A percentile compares a stretch with the other conserved stretches of the same genome.
Evolutionary conservation across 306 rosid genomes (phyloP).

Genomic region (Cicer arietinum): DNA sequence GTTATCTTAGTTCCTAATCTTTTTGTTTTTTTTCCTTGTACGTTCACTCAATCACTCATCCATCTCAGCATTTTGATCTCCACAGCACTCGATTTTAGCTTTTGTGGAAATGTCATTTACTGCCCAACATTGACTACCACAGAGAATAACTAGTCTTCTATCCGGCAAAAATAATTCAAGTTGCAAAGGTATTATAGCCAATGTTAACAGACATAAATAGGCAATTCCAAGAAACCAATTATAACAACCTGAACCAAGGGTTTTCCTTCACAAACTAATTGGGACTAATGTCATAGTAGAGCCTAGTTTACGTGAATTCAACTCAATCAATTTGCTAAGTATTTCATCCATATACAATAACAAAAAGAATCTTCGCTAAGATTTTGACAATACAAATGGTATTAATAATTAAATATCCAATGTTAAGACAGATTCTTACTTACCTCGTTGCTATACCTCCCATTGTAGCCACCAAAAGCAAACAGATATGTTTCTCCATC

Average conservation of each 20-base stretch:
- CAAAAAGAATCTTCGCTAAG: background rate
- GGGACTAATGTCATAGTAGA: conserved; percentile 6
- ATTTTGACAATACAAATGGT: conserved; percentile 14
- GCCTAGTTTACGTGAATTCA: conserved; percentile 13
- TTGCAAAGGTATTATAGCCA: conserved; percentile 6
- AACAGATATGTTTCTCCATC: conserved; percentile 80
- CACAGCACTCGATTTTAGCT: background rate
- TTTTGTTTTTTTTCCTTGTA: background rate
- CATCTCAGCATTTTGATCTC: conserved; percentile 4
- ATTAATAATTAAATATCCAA: background rate
- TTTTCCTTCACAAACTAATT: conserved; percentile 24
- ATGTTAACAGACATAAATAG: background rate
- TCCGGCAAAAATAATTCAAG: background rate
- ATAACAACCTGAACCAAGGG: background rate
- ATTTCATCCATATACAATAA: background rate
- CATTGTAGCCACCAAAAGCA: conserved; percentile 97
- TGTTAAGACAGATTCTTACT: conserved; percentile 1
- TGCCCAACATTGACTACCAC: conserved; percentile 20
- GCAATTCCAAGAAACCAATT: conserved; percentile 9
- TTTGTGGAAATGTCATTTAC: conserved; percentile 6
- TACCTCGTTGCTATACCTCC: conserved; percentile 96
- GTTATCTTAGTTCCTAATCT: conserved; percentile 1
- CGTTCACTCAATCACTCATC: conserved; percentile 26
- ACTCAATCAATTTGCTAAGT: conserved; percentile 8
- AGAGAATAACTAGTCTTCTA: background rate